phyloP scores from a whole-genome alignment of 2,329 filamentous ascomycete genomes.

The Botrytis medusae region DNA sequence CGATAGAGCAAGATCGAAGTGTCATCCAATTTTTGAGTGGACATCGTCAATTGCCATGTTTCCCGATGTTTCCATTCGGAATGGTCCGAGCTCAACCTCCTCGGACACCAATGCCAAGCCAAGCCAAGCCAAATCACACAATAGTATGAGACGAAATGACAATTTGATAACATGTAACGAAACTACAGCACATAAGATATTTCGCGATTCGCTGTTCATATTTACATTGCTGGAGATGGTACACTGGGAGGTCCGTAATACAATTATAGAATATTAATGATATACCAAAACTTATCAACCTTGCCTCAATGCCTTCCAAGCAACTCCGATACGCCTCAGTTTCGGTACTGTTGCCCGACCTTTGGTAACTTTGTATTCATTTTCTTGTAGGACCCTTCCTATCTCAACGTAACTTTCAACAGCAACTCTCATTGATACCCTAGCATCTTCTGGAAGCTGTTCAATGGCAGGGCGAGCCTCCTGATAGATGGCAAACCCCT shows the following conservation, averaged over 20 bases:
- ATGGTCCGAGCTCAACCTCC: conserved; percentile 5
- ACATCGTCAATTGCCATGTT: not conserved
- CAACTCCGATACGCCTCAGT: conserved; percentile 52
- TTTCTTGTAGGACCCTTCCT: conserved; percentile 55
- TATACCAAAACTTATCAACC: conserved; percentile 16
- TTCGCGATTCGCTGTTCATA: not conserved
- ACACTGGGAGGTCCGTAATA: not conserved
- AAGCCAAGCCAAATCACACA: not conserved
- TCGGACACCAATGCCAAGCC: not conserved
- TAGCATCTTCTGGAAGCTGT: conserved; percentile 57
- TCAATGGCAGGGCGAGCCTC: conserved; percentile 58
- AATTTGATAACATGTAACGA: not conserved
- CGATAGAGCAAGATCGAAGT: not conserved
- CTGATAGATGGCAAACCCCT: conserved; percentile 61
- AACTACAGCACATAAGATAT: not conserved
- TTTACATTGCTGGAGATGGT: not conserved
- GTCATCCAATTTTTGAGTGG: not conserved
- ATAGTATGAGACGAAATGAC: not conserved
- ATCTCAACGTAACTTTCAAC: conserved; percentile 79
- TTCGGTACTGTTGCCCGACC: conserved; percentile 48
- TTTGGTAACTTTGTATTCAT: conserved; percentile 45
- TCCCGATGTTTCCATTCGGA: not conserved
- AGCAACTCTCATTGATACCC: conserved; percentile 65
- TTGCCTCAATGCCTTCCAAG: conserved; percentile 53
- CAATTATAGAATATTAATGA: not conserved